These are phyloP conservation scores for Scedosporium dehoogii DNA, from an alignment of 2,329 filamentous ascomycete species.

Conservation along the genomic window DNA sequence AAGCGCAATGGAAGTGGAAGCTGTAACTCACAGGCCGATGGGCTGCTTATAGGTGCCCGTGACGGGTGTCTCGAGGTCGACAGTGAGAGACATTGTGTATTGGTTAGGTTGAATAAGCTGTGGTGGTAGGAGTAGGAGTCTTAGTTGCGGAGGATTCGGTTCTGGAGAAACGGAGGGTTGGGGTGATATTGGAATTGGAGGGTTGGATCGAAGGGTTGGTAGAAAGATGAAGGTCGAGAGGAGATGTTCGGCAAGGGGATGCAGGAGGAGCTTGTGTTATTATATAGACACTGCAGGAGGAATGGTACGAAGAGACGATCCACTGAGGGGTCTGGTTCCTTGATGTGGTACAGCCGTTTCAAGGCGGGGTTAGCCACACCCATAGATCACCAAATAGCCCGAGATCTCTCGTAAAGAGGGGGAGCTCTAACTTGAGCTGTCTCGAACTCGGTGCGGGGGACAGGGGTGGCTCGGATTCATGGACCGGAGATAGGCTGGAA, in stretches of 20 bases:
- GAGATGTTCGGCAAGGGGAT: background rate
- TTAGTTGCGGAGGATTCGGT: background rate
- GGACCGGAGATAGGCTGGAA: background rate
- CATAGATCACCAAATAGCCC: background rate
- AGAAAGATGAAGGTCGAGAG: background rate
- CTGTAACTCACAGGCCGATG: constrained; percentile 45
- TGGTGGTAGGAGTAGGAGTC: background rate
- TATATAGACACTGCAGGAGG: background rate
- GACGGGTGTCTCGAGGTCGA: constrained; percentile 58
- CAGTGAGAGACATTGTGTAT: constrained; percentile 34
- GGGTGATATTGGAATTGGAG: background rate
- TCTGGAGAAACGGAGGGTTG: background rate
- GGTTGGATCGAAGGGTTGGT: background rate
- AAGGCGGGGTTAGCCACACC: background rate
- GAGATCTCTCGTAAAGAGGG: background rate
- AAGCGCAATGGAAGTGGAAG: background rate
- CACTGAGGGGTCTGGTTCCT: background rate
- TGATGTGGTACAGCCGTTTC: too few relatives aligned
- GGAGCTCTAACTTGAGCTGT: background rate
- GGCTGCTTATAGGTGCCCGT: constrained; percentile 51
- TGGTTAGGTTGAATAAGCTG: background rate
- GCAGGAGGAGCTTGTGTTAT: background rate
- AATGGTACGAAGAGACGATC: background rate
- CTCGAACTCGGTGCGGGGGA: background rate
- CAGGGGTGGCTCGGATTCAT: background rate